Evolutionary conservation across 768 basidiomycete species (phyloP).

Genomic region (Russula ochroleuca): DNA sequence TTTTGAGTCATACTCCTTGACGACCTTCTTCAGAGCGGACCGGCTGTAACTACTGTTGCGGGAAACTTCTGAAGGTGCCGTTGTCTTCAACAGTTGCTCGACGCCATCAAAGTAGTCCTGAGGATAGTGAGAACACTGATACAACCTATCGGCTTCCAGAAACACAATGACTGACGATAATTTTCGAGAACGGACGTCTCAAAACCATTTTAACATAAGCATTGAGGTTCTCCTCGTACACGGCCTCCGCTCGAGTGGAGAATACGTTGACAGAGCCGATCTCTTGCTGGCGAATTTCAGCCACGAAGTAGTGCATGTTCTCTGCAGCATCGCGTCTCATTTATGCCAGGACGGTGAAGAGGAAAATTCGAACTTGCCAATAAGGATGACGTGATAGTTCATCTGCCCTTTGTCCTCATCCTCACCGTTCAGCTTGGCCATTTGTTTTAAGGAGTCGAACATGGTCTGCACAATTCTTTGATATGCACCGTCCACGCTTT

Average conservation of each 20-base stretch:
- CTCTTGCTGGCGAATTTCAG: conserved; percentile 71
- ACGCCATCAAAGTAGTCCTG: conserved; percentile 95
- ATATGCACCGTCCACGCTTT: conserved; percentile 74
- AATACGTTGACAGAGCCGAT: conserved; percentile 59
- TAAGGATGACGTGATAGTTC: conserved; percentile 92
- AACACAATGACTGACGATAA: conserved; percentile 47
- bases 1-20: conserved; percentile 82
- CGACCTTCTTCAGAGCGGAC: conserved; percentile 71
- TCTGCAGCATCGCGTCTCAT: conserved; percentile 44
- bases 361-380: conserved; percentile 56
- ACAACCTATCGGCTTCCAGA: neutral
- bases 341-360: neutral
- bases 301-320: conserved; percentile 93
- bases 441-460: conserved; percentile 90
- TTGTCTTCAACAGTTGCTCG: conserved; percentile 79
- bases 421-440: conserved; percentile 92
- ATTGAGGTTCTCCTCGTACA: conserved; percentile 85
- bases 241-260: conserved; percentile 65
- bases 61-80: conserved; percentile 70
- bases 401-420: conserved; percentile 95
- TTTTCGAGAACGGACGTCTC: conserved; percentile 77
- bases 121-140: conserved; percentile 2
- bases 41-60: conserved; percentile 73
- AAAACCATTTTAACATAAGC: conserved; percentile 87
- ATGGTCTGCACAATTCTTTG: conserved; percentile 85